Base-by-base conservation (phyloP, 2,329 filamentous ascomycete genomes). In the Aspergillus carbonarius region DNA sequence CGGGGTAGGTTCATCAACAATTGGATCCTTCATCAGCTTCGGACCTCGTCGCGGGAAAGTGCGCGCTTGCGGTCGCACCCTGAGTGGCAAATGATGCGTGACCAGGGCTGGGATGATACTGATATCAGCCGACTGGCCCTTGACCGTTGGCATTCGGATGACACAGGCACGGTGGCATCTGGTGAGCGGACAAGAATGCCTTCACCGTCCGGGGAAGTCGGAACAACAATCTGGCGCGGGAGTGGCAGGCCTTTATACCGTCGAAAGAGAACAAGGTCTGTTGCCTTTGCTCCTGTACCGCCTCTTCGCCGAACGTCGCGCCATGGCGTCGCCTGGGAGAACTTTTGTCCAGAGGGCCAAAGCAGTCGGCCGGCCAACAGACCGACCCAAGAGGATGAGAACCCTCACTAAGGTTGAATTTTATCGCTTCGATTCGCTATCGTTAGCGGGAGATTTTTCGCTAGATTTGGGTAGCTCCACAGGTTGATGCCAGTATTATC, bases 11-110 rank as follows among this genome's bases (percentile, higher is more conserved):
- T 70, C 48, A 63, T 73, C 53, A 69, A 70, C 30, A 68, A 63
- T 55, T 73, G 71, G 71, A 64, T 72, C 34, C 67, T 72, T 0
- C 69, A 74, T 37, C 66, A 68, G 25, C 62, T 74, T 3, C 66
- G 70, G 9, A 70, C 67, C 30, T 74, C 70, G 1, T 64, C 64
- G 1, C 49, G 71, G 20, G 66, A 70, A 35, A 67, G 70, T 20
- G 37, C 62, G 48, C 65, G 62, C 1, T 57, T 71, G 12, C 69
- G 68, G 17, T 62, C 63, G n/a, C 58, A 60, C 5, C 65, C 63
- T 3, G 61, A 61, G 20, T 56, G 68, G 13, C 52, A 61, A n/a
- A 32, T 54, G 15, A 34, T 70, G 34, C 49, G 58, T 12, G 42
- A 62, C 1, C 15, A 64, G 10, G 67, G 66, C 15, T 66, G 54